Conservation (phyloP, 1,139 yeast species). For the Hyphopichia pseudoburtonii region DNA sequence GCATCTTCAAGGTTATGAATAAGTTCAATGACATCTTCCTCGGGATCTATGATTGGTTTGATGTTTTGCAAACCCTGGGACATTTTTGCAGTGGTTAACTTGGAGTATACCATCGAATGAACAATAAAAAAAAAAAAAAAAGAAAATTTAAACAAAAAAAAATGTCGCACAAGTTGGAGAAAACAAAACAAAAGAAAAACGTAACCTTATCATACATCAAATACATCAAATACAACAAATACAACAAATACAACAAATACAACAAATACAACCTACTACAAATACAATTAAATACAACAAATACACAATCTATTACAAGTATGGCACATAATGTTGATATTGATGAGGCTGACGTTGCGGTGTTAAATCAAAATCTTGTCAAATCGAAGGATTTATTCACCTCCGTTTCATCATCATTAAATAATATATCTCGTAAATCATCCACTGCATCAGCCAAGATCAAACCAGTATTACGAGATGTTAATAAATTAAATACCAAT, state of each 20-base stretch:
- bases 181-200: not conserved
- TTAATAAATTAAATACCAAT: conserved; percentile 54
- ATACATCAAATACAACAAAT: not conserved
- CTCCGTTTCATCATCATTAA: conserved; percentile 56
- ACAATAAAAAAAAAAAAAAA: not conserved
- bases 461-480: conserved; percentile 68
- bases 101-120: not conserved
- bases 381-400: conserved; percentile 58
- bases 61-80: not conserved
- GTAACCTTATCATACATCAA: not conserved
- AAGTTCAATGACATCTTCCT: conserved; percentile 13
- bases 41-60: conserved; percentile 10
- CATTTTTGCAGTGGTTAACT: not conserved
- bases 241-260: not conserved
- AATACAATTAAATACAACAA: too few species aligned
- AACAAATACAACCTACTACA: too few species aligned
- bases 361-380: conserved; percentile 69
- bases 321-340: conserved; percentile 44
- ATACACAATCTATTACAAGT: not conserved
- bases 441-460: conserved; percentile 63
- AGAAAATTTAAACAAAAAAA: too few species aligned
- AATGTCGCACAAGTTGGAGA: too few species aligned
- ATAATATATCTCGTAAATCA: conserved; percentile 56
- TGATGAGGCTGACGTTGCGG: conserved; percentile 84
- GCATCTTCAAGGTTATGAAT: conserved; percentile 16